Conservation (phyloP, 2,329 filamentous ascomycete genomes). For the Zymoseptoria tritici region DNA sequence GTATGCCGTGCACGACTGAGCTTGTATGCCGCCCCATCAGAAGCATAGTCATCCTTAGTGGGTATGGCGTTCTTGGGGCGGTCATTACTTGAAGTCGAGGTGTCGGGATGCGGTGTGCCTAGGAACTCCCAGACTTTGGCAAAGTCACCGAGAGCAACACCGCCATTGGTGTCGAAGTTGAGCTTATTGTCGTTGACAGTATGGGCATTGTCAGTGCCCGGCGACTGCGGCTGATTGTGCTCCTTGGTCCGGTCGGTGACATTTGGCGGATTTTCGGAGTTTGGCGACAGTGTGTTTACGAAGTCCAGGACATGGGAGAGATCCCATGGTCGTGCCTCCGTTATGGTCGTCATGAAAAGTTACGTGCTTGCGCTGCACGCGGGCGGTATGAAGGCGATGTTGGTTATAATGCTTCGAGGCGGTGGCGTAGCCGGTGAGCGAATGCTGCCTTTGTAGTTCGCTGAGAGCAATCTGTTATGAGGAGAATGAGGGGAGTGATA, state of each 20-base stretch:
- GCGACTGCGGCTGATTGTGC: not conserved
- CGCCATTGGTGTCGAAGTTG: slow-evolving; percentile 6
- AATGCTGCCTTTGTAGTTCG: not conserved
- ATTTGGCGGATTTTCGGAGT: slow-evolving; percentile 2
- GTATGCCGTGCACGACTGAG: slow-evolving; percentile 1
- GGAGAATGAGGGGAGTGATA: not conserved
- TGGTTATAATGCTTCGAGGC: not conserved
- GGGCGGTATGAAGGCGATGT: not conserved
- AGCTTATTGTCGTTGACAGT: slow-evolving; percentile 1
- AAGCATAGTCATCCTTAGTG: slow-evolving; percentile 33
- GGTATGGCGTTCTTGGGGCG: not conserved
- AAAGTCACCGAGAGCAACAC: slow-evolving; percentile 37
- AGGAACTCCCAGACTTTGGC: slow-evolving; percentile 39
- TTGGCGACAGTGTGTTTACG: slow-evolving; percentile 26
- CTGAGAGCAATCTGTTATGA: not conserved
- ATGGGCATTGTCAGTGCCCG: not conserved
- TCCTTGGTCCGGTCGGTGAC: not conserved
- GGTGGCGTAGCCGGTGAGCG: not conserved
- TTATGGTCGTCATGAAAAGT: slow-evolving; percentile 26
- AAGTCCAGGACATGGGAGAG: slow-evolving; percentile 40
- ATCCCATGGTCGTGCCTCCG: slow-evolving; percentile 37
- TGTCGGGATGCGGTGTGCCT: slow-evolving; percentile 25
- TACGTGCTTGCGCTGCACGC: slow-evolving; percentile 12
- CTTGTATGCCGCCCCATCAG: slow-evolving; percentile 36
- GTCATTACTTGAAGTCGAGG: not conserved